These are phyloP conservation scores for Tilletia walkeri DNA, from an alignment of 1,284 basidiomycete genomes.

Conservation along the genomic window DNA sequence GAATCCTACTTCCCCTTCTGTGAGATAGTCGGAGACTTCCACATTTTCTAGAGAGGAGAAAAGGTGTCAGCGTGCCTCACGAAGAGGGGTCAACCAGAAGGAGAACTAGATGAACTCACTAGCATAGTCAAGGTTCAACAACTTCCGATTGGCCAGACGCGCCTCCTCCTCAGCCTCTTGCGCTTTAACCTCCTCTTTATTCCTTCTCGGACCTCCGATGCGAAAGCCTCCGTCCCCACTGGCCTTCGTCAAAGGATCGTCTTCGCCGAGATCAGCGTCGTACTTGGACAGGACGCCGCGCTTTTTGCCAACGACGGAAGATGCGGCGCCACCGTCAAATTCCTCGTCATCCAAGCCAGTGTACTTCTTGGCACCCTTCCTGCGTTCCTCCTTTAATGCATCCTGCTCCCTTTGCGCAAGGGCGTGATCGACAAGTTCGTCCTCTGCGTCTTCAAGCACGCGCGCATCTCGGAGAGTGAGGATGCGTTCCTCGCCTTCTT, in stretches of 20 bases:
- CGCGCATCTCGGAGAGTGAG: conserved; percentile 93
- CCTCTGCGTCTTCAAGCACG: conserved; percentile 92
- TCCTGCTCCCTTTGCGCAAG: conserved; percentile 80
- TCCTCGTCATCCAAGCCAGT: conserved; percentile 97
- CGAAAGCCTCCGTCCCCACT: conserved; percentile 35
- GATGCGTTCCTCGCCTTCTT: conserved; percentile 88
- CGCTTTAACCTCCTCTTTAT: conserved; percentile 57
- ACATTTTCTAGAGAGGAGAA: conserved; percentile 68
- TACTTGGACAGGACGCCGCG: conserved; percentile 87
- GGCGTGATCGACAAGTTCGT: conserved; percentile 91
- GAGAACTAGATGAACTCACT: conserved; percentile 63
- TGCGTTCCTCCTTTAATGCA: conserved; percentile 75
- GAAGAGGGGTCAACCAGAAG: conserved; percentile 19
- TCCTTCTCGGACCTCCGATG: conserved; percentile 34
- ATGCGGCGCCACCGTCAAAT: conserved; percentile 59
- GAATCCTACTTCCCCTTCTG: conserved; percentile 87
- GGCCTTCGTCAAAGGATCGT: conserved; percentile 40
- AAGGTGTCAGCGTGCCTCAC: neutral
- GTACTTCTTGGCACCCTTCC: conserved; percentile 85
- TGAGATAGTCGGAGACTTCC: conserved; percentile 79
- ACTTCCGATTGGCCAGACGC: conserved; percentile 69
- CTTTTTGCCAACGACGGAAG: conserved; percentile 67
- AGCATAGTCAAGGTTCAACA: conserved; percentile 84
- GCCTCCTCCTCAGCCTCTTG: conserved; percentile 65
- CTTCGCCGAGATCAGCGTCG: conserved; percentile 78